Percentiles rank a stretch among this genome's conserved stretches.
phyloP scores from a whole-genome alignment of 2,329 filamentous ascomycete species.

The Acrocalymma vagum region DNA sequence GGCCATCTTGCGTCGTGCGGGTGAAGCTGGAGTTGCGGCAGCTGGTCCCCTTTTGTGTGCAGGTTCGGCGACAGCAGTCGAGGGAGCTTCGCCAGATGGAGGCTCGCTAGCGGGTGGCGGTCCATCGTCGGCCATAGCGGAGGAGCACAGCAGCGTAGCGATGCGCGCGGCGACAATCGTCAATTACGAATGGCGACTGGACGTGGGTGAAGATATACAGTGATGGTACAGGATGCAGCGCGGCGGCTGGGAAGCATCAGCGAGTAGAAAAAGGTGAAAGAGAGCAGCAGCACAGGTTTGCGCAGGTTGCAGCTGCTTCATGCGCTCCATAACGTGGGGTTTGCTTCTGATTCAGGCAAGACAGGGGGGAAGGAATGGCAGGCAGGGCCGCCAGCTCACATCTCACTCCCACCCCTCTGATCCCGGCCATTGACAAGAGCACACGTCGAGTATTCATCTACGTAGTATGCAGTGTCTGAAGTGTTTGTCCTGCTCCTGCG shows the following conservation, averaged over 20 bases:
- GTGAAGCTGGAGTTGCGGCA: conserved; percentile 35
- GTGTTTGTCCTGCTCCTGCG: conserved; percentile 4
- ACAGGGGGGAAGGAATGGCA: conserved; percentile 1
- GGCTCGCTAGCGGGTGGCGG: conserved; percentile 19
- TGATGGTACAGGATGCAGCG: conserved; percentile 1
- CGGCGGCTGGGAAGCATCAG: background rate
- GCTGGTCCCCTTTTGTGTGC: conserved; percentile 23
- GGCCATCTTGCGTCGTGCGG: conserved; percentile 43
- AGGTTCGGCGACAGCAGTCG: conserved; percentile 4
- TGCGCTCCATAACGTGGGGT: conserved; percentile 4
- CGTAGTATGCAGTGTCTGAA: too few relatives aligned
- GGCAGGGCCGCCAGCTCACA: conserved; percentile 6
- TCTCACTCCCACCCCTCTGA: conserved; percentile 1
- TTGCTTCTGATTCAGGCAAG: background rate
- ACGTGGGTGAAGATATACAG: background rate
- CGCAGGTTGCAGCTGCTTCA: conserved; percentile 5
- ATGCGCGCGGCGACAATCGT: conserved; percentile 2
- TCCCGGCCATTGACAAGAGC: conserved; percentile 10
- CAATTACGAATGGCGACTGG: background rate
- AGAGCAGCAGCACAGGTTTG: background rate
- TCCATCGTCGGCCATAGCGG: conserved; percentile 2
- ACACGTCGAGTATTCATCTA: conserved; percentile 16
- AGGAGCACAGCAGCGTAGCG: background rate
- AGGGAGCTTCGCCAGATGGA: conserved; percentile 11
- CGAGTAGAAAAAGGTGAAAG: background rate